Base-by-base conservation (phyloP, 106 monocot genomes). In the Acorus gramineus region DNA sequence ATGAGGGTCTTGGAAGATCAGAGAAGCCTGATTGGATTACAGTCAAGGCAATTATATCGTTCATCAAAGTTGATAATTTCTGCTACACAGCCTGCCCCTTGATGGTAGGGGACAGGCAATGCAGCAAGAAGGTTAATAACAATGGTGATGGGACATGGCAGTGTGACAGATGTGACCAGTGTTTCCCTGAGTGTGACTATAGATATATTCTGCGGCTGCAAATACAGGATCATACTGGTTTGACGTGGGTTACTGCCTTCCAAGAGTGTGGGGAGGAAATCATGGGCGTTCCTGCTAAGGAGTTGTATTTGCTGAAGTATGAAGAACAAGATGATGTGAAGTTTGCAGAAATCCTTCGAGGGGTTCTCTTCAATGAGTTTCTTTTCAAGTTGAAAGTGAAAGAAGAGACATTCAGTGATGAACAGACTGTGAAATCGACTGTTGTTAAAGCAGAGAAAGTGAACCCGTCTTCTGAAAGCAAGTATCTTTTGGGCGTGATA, bases 131-230 rank as follows among this genome's bases (percentile, higher is more conserved):
- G 66, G 93, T 89, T 48, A 86, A 68, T 54, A 89, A 93, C 61
- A 93, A 86, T 66, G 93, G 89, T 46, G 93, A 93, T 84, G 93
- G 93, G 11, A 77, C 63, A 8, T 93, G 93, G 93, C 83, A 77
- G 8, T 93, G 93, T 77, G 93, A 93, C 28, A 69, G 81, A 9
- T 93, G 93, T 55, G 85, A 89, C 49, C 76, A 68, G 59, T 79
- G 75, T 52, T 76, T 89, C 46, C 81, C 81, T 5, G 85, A 89
- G 46, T 89, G 89, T 76, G 89, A 89, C 49, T 93, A 93, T 61
- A 76, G 89, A 54, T 93, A 93, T 63, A 60, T 93, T 14, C 77
- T 86, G 11, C 60, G 75, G 46, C 77, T 89, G 50, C 89, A 93
- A 72, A 79, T 93, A n/a, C 86, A 86, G 67, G 93, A 93, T 61